phyloP scores from a whole-genome alignment of 306 rosid species.

The Alnus rubra region DNA sequence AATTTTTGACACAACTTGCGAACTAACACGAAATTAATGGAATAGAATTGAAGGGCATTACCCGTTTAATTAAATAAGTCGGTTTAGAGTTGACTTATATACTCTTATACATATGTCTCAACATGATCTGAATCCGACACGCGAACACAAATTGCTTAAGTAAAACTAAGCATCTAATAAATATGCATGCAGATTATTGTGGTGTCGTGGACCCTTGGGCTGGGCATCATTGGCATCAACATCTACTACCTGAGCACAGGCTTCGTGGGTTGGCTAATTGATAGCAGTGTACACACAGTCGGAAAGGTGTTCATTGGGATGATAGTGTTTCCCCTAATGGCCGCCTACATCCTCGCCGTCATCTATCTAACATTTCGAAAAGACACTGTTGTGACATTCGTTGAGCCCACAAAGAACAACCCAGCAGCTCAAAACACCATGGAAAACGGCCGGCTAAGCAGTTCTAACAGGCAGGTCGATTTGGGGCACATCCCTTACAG shows the following conservation, averaged over 20 bases:
- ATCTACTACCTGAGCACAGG: constrained; percentile 72
- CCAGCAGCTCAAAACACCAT: constrained; percentile 45
- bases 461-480: constrained; percentile 31
- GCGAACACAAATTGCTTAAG: too few species aligned
- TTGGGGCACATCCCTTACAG: constrained; percentile 42
- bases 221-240: constrained; percentile 68
- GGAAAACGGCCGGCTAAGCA: constrained; percentile 43
- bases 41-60: too few species aligned
- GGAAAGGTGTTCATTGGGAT: constrained; percentile 68
- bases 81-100: too few species aligned
- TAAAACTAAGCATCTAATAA: not conserved
- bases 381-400: constrained; percentile 55
- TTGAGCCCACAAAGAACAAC: constrained; percentile 41
- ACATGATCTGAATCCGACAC: too few species aligned
- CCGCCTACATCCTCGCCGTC: constrained; percentile 48
- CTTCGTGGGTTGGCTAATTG: constrained; percentile 75
- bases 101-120: too few species aligned
- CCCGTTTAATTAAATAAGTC: too few species aligned
- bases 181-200: constrained; percentile 52
- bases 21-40: too few species aligned
- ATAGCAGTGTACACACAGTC: constrained; percentile 58
- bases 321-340: constrained; percentile 78
- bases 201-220: constrained; percentile 70
- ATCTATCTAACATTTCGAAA: constrained; percentile 68
- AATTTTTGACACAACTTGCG: too few species aligned